Evolutionary conservation across 2,329 filamentous ascomycete genomes (phyloP).

Genomic region (Podosphaera aphanis): DNA sequence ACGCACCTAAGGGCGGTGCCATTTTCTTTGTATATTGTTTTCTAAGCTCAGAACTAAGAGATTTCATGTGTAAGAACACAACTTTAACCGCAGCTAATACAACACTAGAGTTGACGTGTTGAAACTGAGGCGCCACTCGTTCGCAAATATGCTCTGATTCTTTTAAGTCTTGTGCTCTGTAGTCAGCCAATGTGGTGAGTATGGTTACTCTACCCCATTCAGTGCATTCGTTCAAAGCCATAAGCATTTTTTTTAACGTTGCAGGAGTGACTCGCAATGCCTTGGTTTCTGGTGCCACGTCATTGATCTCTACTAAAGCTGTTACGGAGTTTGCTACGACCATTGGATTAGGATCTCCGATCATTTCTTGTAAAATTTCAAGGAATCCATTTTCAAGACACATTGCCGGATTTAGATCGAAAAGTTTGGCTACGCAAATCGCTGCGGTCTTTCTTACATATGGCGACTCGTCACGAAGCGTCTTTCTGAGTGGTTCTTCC

Average conservation of each 20-base stretch:
- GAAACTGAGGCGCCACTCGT: conserved; percentile 84
- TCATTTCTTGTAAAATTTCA: conserved; percentile 80
- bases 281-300: conserved; percentile 73
- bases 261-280: conserved; percentile 63
- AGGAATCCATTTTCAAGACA: conserved; percentile 94
- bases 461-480: conserved; percentile 84
- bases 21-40: conserved; percentile 92
- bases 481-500: conserved; percentile 93
- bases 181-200: conserved; percentile 69
- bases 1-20: conserved; percentile 69
- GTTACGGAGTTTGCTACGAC: conserved; percentile 95
- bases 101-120: conserved; percentile 93
- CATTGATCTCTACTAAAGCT: conserved; percentile 72
- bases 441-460: conserved; percentile 97
- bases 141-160: conserved; percentile 98
- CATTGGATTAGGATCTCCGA: conserved; percentile 96
- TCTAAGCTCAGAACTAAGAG: conserved; percentile 53
- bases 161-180: conserved; percentile 67
- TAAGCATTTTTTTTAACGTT: conserved; percentile 80
- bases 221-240: conserved; percentile 93
- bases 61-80: conserved; percentile 88
- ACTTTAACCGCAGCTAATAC: conserved; percentile 94
- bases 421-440: conserved; percentile 93
- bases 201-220: conserved; percentile 97
- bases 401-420: conserved; percentile 77